Evolutionary conservation across 768 basidiomycete species (phyloP).

Genomic region (Cystofilobasidium macerans): DNA sequence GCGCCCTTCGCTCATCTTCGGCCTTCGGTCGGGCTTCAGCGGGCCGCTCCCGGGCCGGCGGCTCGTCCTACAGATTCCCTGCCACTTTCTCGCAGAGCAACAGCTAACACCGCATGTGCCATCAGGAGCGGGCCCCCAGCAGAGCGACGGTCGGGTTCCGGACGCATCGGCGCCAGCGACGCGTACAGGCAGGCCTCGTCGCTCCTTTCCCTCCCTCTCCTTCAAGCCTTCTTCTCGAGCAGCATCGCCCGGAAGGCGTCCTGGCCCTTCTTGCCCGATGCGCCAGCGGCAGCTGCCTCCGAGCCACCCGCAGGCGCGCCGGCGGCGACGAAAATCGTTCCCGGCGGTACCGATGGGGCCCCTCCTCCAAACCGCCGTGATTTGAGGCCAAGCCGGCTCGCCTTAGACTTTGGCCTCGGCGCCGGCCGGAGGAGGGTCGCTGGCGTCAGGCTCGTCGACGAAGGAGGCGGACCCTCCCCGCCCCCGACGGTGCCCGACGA

Average conservation of each 20-base stretch:
- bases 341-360: constrained; percentile 5
- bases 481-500: too few relatives aligned
- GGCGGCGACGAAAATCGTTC: constrained; percentile 28
- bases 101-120: too few relatives aligned
- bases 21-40: too few relatives aligned
- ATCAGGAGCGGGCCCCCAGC: too few relatives aligned
- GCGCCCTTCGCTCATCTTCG: too few relatives aligned
- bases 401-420: constrained; percentile 39
- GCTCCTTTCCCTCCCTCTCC: too few relatives aligned
- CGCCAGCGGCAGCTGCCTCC: constrained; percentile 8
- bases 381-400: constrained; percentile 57
- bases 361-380: constrained; percentile 36
- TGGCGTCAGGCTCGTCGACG: background rate
- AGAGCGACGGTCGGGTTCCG: too few relatives aligned
- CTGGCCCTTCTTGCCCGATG: constrained; percentile 42
- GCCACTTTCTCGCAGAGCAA: too few relatives aligned
- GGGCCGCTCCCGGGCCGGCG: too few relatives aligned
- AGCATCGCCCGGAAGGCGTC: constrained; percentile 82
- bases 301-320: constrained; percentile 28
- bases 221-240: constrained; percentile 30
- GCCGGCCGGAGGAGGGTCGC: constrained; percentile 16
- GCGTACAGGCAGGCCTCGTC: background rate
- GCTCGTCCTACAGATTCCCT: too few relatives aligned
- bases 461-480: too few relatives aligned
- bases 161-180: too few relatives aligned